Evolutionary conservation across 129 eudicot species (phyloP).

Genomic region (Solidago caesia): DNA sequence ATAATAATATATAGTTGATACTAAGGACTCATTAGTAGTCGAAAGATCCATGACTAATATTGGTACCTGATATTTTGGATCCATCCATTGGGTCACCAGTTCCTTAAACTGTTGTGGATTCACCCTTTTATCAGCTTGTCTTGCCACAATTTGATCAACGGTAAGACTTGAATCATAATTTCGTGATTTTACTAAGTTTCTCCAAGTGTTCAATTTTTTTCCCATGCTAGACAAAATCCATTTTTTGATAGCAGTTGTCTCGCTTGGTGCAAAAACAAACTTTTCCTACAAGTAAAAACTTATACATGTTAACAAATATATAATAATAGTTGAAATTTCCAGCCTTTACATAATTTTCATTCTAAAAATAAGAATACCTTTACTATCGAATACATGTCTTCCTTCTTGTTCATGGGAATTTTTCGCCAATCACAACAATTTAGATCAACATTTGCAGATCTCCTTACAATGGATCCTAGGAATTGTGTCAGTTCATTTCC

Average conservation of each 20-base stretch:
- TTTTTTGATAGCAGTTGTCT: not conserved
- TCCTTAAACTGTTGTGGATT: not conserved
- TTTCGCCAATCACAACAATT: not conserved
- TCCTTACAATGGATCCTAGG: not conserved
- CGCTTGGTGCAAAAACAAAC: not conserved
- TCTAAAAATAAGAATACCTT: not conserved
- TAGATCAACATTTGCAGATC: not conserved
- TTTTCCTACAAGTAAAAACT: not conserved
- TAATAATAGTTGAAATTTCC: not conserved
- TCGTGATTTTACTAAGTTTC: slow-evolving; percentile 4
- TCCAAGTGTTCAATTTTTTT: not conserved
- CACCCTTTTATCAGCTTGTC: not conserved
- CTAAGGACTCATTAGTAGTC: not conserved
- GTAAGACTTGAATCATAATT: not conserved
- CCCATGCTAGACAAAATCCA: not conserved
- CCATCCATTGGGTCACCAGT: not conserved
- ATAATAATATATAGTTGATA: not conserved
- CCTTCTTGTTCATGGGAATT: not conserved
- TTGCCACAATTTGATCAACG: not conserved
- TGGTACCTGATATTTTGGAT: not conserved
- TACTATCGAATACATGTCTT: not conserved
- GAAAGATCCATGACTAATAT: not conserved
- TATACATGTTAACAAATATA: too few species aligned
- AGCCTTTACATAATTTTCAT: not conserved
- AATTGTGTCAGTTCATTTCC: not conserved